A percentile compares a stretch with the other conserved stretches of the same genome.
These are phyloP conservation scores for Boletus reticulatus DNA, from an alignment of 768 basidiomycete species.

Conservation along the genomic window DNA sequence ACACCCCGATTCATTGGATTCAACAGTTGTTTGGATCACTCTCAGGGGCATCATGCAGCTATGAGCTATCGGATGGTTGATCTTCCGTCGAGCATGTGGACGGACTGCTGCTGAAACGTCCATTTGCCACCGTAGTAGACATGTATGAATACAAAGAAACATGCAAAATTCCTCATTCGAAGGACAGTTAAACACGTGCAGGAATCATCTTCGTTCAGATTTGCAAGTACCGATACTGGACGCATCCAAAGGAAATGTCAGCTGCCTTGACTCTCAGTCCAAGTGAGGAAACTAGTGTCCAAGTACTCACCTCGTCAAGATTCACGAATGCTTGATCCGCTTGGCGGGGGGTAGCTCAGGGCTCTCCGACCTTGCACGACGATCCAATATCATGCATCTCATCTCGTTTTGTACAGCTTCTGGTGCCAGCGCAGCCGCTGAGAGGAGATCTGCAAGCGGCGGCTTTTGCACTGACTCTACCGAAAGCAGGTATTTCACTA, in stretches of 20 bases:
- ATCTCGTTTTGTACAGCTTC: neutral
- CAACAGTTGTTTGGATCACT: no score
- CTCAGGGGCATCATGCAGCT: no score
- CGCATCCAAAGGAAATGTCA: no score
- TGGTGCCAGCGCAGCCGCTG: neutral
- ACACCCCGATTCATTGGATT: no score
- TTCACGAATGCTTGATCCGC: neutral
- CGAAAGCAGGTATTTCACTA: slow-evolving; percentile 1
- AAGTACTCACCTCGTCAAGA: neutral
- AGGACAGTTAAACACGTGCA: no score
- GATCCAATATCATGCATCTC: neutral
- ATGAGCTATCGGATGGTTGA: no score
- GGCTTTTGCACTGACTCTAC: neutral
- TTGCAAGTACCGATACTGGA: no score
- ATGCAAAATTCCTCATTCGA: no score
- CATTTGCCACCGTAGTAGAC: no score
- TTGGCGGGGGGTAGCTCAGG: neutral
- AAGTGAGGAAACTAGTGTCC: neutral
- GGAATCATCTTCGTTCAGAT: no score
- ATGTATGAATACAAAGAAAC: neutral
- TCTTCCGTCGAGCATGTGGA: no score
- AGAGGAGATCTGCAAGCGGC: neutral
- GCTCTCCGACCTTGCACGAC: neutral
- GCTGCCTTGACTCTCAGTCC: neutral
- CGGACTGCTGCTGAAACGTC: no score